phyloP scores from a whole-genome alignment of 345 rosid species.

The Salix viminalis region DNA sequence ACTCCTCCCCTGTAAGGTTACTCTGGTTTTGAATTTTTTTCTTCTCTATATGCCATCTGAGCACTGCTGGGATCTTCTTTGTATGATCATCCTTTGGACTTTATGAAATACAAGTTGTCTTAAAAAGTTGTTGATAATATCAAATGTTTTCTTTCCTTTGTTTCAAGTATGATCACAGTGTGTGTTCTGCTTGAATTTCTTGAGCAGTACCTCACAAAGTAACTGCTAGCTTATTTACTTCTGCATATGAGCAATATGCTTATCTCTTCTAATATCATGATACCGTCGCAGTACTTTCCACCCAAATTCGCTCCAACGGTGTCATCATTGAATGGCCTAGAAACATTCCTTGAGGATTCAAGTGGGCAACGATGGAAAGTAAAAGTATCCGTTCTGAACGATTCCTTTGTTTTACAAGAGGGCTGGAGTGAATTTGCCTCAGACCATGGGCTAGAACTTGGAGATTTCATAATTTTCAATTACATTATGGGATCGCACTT shows the following conservation, averaged over 20 bases:
- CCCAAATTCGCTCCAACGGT: slow-evolving; percentile 31
- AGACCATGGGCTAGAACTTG: slow-evolving; percentile 31
- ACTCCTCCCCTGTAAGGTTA: neutral
- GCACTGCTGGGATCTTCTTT: neutral
- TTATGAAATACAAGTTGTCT: neutral
- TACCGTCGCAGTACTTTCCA: slow-evolving; percentile 37
- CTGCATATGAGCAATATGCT: neutral
- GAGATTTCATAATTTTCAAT: slow-evolving; percentile 34
- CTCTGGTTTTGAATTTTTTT: neutral
- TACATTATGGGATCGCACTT: slow-evolving; percentile 31
- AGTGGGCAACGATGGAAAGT: slow-evolving; percentile 28
- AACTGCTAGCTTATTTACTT: neutral
- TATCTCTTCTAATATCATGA: neutral
- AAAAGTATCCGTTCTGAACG: slow-evolving; percentile 14
- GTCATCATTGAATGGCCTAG: slow-evolving; percentile 18
- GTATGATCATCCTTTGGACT: neutral
- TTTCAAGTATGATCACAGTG: neutral
- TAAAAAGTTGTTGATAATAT: neutral
- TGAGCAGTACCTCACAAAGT: neutral
- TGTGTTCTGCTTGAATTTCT: neutral
- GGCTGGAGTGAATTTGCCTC: slow-evolving; percentile 38
- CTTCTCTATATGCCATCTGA: neutral
- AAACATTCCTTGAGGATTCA: slow-evolving; percentile 31
- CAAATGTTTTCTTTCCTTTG: neutral
- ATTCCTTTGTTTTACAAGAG: slow-evolving; percentile 25